Base-by-base conservation (phyloP, 2,329 filamentous ascomycete genomes). In the Claviceps sp. region DNA sequence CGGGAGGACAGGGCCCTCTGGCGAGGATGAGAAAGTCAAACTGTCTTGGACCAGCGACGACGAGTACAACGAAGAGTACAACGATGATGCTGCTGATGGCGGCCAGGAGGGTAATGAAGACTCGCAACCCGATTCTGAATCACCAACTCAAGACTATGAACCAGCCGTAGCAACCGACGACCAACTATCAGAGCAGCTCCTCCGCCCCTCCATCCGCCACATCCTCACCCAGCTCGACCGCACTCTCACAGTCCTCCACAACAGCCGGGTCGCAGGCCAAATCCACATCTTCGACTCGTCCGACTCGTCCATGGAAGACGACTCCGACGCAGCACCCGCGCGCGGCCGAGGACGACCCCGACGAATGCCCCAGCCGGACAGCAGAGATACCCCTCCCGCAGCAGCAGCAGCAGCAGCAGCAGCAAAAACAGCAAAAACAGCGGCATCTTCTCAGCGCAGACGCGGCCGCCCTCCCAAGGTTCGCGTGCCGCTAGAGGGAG, bases 161-260 rank as follows among this genome's bases (percentile, higher is more conserved):
- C 79, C 85, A 0, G 71, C 75, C 2, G 66, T 87, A 5, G 76
- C 85, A 7, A 76, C 80, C 1, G 83, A 95, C 58, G 88, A 95
- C 57, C 81, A 85, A 1, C 63, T 73, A 47, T 86, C 87, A 0
- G 71, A 76, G 53, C 63, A 67, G 1, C 70, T 94, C 5, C 69
- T 95, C 16, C 75, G 76, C 0, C 87, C 88, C 0, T 75, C 79
- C 0, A 75, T 86, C 11, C 75, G 82, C n/a, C 83, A 87, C 57
- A 76, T 90, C 16, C 71, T 95, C 8, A 68, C 73, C 1, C 78
- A 80, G 38, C 63, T 95, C 1, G 88, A 96, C 58, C 65, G 71
- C 5, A 74, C 91, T 0, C 75, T 95, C 5, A 71, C 74, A 34
- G 78, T 82, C 3, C 72, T 97, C 14, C 87, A 90, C 61, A 79